phyloP scores from a whole-genome alignment of 2,329 filamentous ascomycete genomes.

The Ophidiomyces ophidiicola region DNA sequence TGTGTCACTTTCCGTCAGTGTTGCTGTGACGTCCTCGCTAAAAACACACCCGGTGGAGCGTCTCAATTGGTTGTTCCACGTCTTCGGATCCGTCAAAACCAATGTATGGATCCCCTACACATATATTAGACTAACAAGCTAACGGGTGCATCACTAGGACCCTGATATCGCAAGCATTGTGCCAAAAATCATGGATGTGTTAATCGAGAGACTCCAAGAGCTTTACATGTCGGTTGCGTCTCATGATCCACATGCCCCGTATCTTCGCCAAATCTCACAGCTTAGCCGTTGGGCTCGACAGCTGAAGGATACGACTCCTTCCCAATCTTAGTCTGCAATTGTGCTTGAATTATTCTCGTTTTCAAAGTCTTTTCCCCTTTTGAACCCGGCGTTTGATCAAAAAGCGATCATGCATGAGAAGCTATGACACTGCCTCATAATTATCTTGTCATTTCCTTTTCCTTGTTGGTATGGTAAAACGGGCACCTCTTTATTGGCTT shows the following conservation, averaged over 20 bases:
- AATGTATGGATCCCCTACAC: slow-evolving; percentile 28
- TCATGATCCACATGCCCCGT: slow-evolving; percentile 39
- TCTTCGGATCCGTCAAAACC: slow-evolving; percentile 43
- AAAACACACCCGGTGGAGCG: slow-evolving; percentile 43
- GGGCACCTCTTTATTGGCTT: too few relatives aligned
- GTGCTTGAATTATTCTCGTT: too few relatives aligned
- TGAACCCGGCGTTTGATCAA: too few relatives aligned
- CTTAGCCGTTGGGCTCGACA: slow-evolving; percentile 35
- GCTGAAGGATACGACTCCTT: slow-evolving; percentile 17
- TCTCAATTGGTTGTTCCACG: slow-evolving; percentile 47
- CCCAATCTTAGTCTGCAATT: too few relatives aligned
- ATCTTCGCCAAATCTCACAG: slow-evolving; percentile 41
- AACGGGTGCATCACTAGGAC: slow-evolving; percentile 28
- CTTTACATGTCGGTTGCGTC: slow-evolving; percentile 47
- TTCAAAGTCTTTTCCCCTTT: too few relatives aligned
- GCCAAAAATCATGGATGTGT: slow-evolving; percentile 48
- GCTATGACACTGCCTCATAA: too few relatives aligned
- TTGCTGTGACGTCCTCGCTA: slow-evolving; percentile 48
- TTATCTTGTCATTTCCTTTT: too few relatives aligned
- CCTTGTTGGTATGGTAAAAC: too few relatives aligned
- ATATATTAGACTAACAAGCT: background rate
- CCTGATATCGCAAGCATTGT: slow-evolving; percentile 45
- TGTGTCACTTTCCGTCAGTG: slow-evolving; percentile 48
- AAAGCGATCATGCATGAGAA: too few relatives aligned
- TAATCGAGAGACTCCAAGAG: slow-evolving; percentile 44